Base-by-base conservation (phyloP, 345 rosid species). In the Bruguiera parviflora region DNA sequence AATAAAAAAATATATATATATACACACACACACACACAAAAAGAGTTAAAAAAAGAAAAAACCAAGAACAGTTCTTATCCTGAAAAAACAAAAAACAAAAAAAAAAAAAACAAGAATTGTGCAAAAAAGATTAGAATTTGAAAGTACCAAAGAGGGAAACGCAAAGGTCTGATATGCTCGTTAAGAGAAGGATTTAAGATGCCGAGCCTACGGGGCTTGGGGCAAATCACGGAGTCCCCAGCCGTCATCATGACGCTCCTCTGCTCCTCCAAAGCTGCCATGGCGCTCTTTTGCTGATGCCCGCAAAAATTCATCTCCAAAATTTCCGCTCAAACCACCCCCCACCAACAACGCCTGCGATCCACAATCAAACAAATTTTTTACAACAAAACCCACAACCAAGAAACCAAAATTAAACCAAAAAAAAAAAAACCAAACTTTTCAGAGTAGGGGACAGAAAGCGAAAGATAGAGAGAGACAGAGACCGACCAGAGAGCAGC, bases 151-250 rank as follows among this genome's bases (percentile, higher is more conserved):
- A 70, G 11, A 9, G 78, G 49, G 67, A 84, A 71, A 61, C 77
- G 73, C 15, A 66, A 10, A 31, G 59, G 70, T 74, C 78, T 79
- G 60, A 68, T 37, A 5, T 61, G 70, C 43, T 77, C 79, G 15
- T 63, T 52, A 37, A 73, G 29, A 3, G 81, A 68, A 56, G 79
- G 83, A 73, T 75, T 77, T 25, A 73, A 59, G 73, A 79, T 61
- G 15, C 84, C 77, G 15, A 86, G 53, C n/a, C 87, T 73, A 13
- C 87, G 75, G 19, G 91, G 91, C 73, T 84, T 86, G 16, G 91
- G 91, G 75, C 91, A 86, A 75, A 84, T 77, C 58, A 86, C 82
- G 18, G 86, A 70, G 62, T 72, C 83, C 64, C 70, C 83, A 66
- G 66, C 61, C 65, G 43, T 35, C 75, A 64, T 22, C 74, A 61